These are phyloP conservation scores for Lasiodiplodia citricola DNA, from an alignment of 2,329 filamentous ascomycete species.

Conservation along the genomic window DNA sequence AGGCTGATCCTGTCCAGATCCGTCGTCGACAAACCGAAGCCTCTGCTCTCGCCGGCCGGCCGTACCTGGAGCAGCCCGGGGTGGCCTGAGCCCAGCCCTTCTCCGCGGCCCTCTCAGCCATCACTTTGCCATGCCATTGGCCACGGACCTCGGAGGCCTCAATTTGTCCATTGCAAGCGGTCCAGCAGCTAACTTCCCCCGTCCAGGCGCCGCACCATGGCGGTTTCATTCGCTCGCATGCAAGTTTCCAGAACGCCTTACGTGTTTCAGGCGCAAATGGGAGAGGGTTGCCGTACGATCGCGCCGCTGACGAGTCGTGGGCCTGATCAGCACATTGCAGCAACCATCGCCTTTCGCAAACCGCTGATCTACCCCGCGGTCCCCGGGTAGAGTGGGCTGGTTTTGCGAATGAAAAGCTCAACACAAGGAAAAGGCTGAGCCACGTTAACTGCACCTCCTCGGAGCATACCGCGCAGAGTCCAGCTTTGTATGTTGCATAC, in stretches of 20 bases:
- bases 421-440: background rate
- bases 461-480: background rate
- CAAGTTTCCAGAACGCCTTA: background rate
- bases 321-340: background rate
- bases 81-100: background rate
- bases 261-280: background rate
- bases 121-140: background rate
- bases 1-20: constrained; percentile 3
- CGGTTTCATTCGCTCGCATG: background rate
- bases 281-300: background rate
- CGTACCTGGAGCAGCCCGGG: background rate
- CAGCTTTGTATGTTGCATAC: background rate
- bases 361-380: background rate
- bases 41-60: background rate
- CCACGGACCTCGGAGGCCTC: background rate
- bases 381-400: background rate
- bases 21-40: background rate
- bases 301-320: background rate
- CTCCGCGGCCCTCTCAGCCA: background rate
- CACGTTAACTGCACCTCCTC: background rate
- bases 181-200: background rate
- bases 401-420: background rate
- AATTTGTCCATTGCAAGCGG: background rate
- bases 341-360: background rate
- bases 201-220: background rate